Percentiles rank a stretch among this genome's conserved stretches.
phyloP scores from a whole-genome alignment of 768 basidiomycete species.

The Calocybe indica region DNA sequence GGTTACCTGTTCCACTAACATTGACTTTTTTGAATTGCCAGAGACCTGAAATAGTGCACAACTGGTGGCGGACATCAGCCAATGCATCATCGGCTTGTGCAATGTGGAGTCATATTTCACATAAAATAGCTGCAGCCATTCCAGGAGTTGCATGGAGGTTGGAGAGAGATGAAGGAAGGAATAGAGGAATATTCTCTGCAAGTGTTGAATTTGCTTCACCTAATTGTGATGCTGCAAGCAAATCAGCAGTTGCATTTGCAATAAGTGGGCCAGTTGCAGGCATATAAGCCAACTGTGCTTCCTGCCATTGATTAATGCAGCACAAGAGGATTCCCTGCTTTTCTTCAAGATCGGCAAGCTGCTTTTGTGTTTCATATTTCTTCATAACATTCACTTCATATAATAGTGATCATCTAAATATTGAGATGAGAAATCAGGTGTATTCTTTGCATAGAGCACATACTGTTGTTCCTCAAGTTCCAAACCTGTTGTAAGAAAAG shows the following conservation, averaged over 20 bases:
- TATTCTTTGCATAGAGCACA: neutral
- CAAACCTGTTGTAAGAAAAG: neutral
- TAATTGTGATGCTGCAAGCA: too few relatives aligned
- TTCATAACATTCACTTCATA: neutral
- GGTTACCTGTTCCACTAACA: neutral
- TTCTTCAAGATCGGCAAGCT: neutral
- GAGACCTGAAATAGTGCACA: neutral
- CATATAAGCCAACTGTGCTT: neutral
- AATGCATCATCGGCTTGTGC: too few relatives aligned
- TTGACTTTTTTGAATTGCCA: constrained; percentile 1
- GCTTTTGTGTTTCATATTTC: neutral
- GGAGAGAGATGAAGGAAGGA: too few relatives aligned
- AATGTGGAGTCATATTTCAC: too few relatives aligned
- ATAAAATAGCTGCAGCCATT: too few relatives aligned
- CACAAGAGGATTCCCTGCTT: neutral
- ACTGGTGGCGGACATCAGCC: too few relatives aligned
- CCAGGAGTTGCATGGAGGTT: too few relatives aligned
- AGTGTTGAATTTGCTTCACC: too few relatives aligned
- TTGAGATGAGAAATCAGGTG: neutral
- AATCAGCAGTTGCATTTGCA: too few relatives aligned
- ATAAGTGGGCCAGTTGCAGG: neutral
- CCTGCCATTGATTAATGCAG: neutral
- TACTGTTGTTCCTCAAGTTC: neutral
- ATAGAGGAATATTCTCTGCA: too few relatives aligned
- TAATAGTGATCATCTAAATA: neutral